A percentile compares a stretch with the other conserved stretches of the same genome.
Conservation (phyloP, 768 basidiomycete genomes). For the Tulasnella sp. region DNA sequence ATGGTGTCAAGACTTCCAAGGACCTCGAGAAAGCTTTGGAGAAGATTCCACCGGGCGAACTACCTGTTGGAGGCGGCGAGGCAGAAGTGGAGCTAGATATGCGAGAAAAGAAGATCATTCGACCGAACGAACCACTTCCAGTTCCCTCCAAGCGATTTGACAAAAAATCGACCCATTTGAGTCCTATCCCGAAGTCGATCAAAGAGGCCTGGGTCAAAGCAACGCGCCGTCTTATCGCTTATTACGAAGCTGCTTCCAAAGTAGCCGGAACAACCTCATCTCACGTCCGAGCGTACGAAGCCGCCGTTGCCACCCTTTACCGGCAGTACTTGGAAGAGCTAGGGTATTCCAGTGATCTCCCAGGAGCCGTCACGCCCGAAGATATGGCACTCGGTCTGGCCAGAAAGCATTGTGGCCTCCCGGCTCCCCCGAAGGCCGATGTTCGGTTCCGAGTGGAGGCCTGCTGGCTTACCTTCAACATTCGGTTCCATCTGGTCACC, state of each 20-base stretch:
- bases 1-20: neutral
- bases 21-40: neutral
- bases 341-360: conserved; percentile 41
- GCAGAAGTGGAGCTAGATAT: neutral
- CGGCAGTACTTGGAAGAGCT: conserved; percentile 50
- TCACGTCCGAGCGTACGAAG: conserved; percentile 63
- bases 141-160: neutral
- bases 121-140: neutral
- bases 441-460: conserved; percentile 64
- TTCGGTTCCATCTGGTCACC: conserved; percentile 56
- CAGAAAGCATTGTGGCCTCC: conserved; percentile 57
- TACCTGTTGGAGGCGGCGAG: neutral
- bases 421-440: conserved; percentile 58
- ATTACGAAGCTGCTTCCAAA: conserved; percentile 49
- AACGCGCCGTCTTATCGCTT: conserved; percentile 45
- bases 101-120: neutral
- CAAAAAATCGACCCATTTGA: neutral
- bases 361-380: conserved; percentile 50
- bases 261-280: conserved; percentile 57
- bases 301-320: conserved; percentile 58
- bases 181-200: conserved; percentile 39
- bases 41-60: neutral
- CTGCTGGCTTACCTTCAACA: conserved; percentile 56
- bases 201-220: conserved; percentile 49
- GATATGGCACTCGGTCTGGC: conserved; percentile 60